Evolutionary conservation across 305 asterid genomes (phyloP).

Genomic region (Fraxinus angustifolia): DNA sequence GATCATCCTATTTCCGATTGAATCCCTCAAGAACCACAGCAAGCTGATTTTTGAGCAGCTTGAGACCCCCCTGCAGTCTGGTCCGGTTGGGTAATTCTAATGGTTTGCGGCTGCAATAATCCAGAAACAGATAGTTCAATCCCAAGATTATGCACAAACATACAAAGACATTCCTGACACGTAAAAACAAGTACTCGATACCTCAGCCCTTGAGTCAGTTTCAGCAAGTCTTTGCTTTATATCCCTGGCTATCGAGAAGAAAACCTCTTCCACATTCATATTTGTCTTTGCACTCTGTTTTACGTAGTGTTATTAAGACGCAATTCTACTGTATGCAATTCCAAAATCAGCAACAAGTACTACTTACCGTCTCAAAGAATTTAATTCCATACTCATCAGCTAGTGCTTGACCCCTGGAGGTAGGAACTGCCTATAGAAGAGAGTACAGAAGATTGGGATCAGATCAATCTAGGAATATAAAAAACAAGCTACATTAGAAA

Average conservation of each 20-base stretch:
- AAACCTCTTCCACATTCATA: too few relatives aligned
- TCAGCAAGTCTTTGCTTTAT: too few relatives aligned
- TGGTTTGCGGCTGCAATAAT: slow-evolving; percentile 21
- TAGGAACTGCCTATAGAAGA: background rate
- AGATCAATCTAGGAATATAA: background rate
- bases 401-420: too few relatives aligned
- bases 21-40: slow-evolving; percentile 58
- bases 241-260: too few relatives aligned
- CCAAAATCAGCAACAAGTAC: too few relatives aligned
- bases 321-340: too few relatives aligned
- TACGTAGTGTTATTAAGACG: too few relatives aligned
- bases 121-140: background rate
- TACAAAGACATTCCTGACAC: background rate
- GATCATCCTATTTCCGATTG: background rate
- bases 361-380: too few relatives aligned
- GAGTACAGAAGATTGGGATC: background rate
- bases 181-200: slow-evolving; percentile 1
- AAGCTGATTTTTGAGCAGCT: slow-evolving; percentile 55
- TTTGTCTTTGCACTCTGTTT: too few relatives aligned
- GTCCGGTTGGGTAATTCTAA: slow-evolving; percentile 59
- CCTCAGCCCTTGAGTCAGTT: slow-evolving; percentile 28
- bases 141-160: background rate
- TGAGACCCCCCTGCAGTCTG: slow-evolving; percentile 45
- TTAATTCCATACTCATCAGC: too few relatives aligned
- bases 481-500: background rate